phyloP scores from a whole-genome alignment of 192 early-diverging fungal genomes.

The Coemansia sp. region DNA sequence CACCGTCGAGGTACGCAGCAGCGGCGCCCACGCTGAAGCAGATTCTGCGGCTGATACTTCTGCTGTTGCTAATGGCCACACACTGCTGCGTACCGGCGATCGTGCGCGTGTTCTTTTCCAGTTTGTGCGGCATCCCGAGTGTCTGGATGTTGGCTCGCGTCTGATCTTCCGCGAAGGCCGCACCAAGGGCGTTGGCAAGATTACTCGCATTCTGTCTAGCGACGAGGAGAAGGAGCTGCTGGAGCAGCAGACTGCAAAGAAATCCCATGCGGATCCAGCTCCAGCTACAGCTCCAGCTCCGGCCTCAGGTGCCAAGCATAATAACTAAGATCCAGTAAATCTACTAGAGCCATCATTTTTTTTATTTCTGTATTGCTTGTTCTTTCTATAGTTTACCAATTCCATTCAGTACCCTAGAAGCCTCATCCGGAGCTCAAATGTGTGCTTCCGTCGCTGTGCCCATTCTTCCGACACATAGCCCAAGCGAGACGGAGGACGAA shows the following conservation, averaged over 20 bases:
- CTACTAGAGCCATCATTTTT: background rate
- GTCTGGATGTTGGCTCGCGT: slow-evolving; percentile 59
- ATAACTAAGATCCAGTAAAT: background rate
- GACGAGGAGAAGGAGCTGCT: slow-evolving; percentile 25
- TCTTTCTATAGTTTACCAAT: background rate
- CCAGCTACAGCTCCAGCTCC: background rate
- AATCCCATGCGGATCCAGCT: background rate
- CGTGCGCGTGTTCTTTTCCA: slow-evolving; percentile 75
- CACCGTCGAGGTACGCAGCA: slow-evolving; percentile 3
- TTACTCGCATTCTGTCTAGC: slow-evolving; percentile 50
- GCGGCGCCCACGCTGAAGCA: background rate
- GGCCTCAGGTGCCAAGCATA: too few species aligned
- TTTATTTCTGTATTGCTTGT: background rate
- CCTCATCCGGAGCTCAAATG: slow-evolving; percentile 8
- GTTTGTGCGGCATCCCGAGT: slow-evolving; percentile 81
- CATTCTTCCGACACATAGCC: slow-evolving; percentile 7
- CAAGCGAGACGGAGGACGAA: background rate
- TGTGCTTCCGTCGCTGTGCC: slow-evolving; percentile 13
- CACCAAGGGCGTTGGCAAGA: slow-evolving; percentile 91
- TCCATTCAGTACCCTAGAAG: slow-evolving; percentile 12
- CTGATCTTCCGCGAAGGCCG: slow-evolving; percentile 78
- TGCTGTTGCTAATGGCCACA: slow-evolving; percentile 29
- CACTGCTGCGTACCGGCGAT: slow-evolving; percentile 77
- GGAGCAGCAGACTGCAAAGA: background rate
- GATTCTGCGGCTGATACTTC: slow-evolving; percentile 35